Conservation (phyloP, 768 basidiomycete genomes). For the Lentinula aciculospora region DNA sequence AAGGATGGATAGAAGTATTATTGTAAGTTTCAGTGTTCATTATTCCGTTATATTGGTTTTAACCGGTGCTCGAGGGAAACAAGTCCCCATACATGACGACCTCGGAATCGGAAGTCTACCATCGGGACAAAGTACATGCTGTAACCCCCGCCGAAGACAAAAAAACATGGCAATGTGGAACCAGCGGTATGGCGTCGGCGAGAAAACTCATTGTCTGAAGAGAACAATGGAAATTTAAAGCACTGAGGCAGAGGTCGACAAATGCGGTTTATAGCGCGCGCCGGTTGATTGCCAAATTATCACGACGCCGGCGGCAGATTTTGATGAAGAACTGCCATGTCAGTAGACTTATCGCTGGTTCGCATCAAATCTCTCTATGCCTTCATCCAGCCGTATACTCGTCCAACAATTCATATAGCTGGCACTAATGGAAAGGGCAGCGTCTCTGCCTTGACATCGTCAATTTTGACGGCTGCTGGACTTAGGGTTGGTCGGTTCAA, state of each 20-base stretch:
- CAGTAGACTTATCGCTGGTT: constrained; percentile 64
- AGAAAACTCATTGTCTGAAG: background rate
- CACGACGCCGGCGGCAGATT: background rate
- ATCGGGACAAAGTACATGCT: background rate
- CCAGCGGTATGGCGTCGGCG: background rate
- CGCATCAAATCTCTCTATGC: constrained; percentile 49
- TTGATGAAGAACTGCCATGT: constrained; percentile 39
- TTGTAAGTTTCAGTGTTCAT: background rate
- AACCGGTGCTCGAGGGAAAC: background rate
- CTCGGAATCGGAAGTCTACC: background rate
- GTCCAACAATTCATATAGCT: constrained; percentile 86
- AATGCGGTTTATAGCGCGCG: background rate
- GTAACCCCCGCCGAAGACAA: constrained; percentile 1
- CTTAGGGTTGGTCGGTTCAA: constrained; percentile 81
- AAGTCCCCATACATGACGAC: background rate
- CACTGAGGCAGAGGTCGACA: background rate
- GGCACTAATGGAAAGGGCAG: constrained; percentile 99
- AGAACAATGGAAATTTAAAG: background rate
- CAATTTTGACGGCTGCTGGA: constrained; percentile 56
- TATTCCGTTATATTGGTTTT: background rate
- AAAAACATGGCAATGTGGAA: constrained; percentile 2
- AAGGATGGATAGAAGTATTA: background rate
- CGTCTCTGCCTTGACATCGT: constrained; percentile 76
- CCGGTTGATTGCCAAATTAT: background rate
- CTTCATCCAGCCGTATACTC: constrained; percentile 54